Evolutionary conservation across 208 protist genomes (phyloP).

Genomic region (Sergeia podlipaevii): DNA sequence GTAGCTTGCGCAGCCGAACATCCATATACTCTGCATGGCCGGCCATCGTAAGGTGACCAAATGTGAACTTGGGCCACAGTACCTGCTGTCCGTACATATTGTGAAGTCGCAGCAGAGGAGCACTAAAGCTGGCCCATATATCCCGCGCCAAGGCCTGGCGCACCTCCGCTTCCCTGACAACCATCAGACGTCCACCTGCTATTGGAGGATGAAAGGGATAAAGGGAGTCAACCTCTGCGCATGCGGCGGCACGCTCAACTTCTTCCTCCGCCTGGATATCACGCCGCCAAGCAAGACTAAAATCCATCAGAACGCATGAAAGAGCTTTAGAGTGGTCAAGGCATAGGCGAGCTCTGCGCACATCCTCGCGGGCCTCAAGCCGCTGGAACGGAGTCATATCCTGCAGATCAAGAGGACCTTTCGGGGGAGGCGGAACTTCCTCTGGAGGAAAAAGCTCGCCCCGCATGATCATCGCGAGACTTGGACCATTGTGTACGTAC

Average conservation of each 20-base stretch:
- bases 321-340: background rate
- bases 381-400: too few relatives aligned
- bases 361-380: constrained; percentile 15
- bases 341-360: constrained; percentile 3
- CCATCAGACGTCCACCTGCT: constrained; percentile 3
- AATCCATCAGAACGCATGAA: background rate
- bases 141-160: constrained; percentile 15
- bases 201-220: constrained; percentile 1
- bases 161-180: constrained; percentile 8
- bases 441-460: constrained; percentile 2
- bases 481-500: constrained; percentile 11
- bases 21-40: constrained; percentile 37
- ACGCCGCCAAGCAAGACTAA: background rate
- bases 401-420: too few relatives aligned
- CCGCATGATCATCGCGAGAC: background rate
- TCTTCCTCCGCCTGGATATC: background rate
- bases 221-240: constrained; percentile 1
- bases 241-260: background rate
- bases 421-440: too few relatives aligned
- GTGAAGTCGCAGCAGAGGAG: constrained; percentile 9
- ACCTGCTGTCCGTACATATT: constrained; percentile 10
- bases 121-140: background rate
- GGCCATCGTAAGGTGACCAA: constrained; percentile 30
- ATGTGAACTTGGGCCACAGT: constrained; percentile 20
- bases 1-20: constrained; percentile 15